These are phyloP conservation scores for Cladorrhinum sp. DNA, from an alignment of 2,329 filamentous ascomycete species.

Conservation along the genomic window DNA sequence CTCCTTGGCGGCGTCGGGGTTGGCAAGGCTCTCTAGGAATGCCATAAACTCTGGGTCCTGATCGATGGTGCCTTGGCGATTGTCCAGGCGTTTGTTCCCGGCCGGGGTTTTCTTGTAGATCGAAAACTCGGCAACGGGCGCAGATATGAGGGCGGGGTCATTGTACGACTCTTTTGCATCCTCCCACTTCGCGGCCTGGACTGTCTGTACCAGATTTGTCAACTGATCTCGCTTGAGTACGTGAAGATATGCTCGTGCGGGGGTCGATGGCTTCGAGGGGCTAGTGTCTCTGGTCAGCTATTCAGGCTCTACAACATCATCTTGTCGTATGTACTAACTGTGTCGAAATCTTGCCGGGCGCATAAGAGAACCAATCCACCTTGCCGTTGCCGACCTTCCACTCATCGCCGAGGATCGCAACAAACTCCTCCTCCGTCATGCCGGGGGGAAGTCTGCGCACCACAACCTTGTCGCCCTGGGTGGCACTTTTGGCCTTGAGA, in stretches of 20 bases:
- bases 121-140: conserved; percentile 77
- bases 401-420: conserved; percentile 66
- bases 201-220: conserved; percentile 62
- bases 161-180: conserved; percentile 76
- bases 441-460: conserved; percentile 83
- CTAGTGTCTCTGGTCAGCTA: conserved; percentile 40
- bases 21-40: conserved; percentile 84
- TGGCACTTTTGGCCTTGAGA: conserved; percentile 47
- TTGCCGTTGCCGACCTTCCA: conserved; percentile 81
- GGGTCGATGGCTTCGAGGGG: conserved; percentile 79
- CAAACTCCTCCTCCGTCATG: conserved; percentile 76
- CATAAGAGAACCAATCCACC: conserved; percentile 76
- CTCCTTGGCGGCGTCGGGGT: conserved; percentile 54
- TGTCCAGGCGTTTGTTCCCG: conserved; percentile 71
- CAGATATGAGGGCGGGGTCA: conserved; percentile 70
- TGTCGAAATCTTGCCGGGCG: conserved; percentile 68
- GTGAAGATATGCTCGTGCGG: conserved; percentile 78
- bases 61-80: conserved; percentile 89
- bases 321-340: conserved; percentile 58
- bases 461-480: conserved; percentile 75
- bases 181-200: conserved; percentile 69
- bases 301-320: neutral
- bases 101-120: conserved; percentile 80
- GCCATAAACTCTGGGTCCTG: conserved; percentile 94
- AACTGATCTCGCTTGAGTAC: conserved; percentile 70